phyloP scores from a whole-genome alignment of 2,329 filamentous ascomycete species.

The Fusarium cicatricum region DNA sequence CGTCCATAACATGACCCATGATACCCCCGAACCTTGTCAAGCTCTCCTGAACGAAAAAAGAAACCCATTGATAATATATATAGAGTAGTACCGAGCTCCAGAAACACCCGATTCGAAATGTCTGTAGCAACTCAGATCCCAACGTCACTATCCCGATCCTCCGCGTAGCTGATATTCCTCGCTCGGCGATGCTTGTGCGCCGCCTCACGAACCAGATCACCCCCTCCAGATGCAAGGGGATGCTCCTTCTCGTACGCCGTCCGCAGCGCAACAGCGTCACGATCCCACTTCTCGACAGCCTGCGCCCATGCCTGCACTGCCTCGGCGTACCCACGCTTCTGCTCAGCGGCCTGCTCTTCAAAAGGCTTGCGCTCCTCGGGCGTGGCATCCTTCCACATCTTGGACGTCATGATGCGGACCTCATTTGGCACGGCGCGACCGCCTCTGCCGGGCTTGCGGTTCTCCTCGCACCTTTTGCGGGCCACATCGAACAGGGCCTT shows the following conservation, averaged over 20 bases:
- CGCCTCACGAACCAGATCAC: conserved; percentile 34
- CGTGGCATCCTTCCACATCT: conserved; percentile 86
- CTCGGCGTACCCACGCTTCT: conserved; percentile 71
- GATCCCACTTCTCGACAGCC: conserved; percentile 76
- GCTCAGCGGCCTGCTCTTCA: conserved; percentile 74
- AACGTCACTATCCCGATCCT: conserved; percentile 44
- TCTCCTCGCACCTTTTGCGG: conserved; percentile 68
- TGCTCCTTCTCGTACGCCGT: conserved; percentile 62
- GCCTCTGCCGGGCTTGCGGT: conserved; percentile 67
- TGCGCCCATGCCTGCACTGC: conserved; percentile 67
- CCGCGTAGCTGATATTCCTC: conserved; percentile 51
- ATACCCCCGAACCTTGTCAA: background rate
- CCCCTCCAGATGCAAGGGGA: conserved; percentile 46
- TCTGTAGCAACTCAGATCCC: conserved; percentile 27
- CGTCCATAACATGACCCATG: conserved; percentile 7
- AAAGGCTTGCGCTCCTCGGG: conserved; percentile 79
- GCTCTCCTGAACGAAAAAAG: background rate
- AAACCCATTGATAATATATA: conserved; percentile 3
- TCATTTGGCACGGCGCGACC: conserved; percentile 75
- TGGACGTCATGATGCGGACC: conserved; percentile 83
- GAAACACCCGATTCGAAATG: conserved; percentile 16
- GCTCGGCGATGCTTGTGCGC: conserved; percentile 47
- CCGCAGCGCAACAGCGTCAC: conserved; percentile 64
- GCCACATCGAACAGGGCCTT: conserved; percentile 76
- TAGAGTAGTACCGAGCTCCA: conserved; percentile 11